A percentile compares a stretch with the other conserved stretches of the same genome.
Evolutionary conservation across 139 green algal genomes (phyloP).

Genomic region (Deuterostichococcus epilithicus): DNA sequence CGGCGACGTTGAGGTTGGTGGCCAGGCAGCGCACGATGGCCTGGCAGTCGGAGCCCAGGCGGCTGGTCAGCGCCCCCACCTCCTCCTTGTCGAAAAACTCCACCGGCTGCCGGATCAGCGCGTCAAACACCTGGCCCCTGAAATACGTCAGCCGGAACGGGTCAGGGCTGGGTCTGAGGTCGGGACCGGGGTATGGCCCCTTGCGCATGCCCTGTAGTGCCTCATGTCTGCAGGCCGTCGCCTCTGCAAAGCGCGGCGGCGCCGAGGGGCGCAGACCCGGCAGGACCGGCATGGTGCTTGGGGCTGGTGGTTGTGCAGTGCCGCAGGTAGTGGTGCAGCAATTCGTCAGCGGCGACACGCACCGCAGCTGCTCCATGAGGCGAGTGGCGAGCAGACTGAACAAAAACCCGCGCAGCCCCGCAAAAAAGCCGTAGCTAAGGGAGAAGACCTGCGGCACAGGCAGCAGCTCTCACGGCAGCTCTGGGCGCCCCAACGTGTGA

Average conservation of each 20-base stretch:
- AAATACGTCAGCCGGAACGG: background rate
- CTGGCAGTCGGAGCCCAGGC: slow-evolving; percentile 64
- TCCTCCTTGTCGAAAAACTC: slow-evolving; percentile 49
- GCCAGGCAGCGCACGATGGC: slow-evolving; percentile 63
- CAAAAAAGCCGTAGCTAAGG: slow-evolving; percentile 52
- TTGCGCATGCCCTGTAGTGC: too few relatives aligned
- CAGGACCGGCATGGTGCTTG: too few relatives aligned
- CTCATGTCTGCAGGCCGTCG: too few relatives aligned
- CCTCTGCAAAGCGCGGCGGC: too few relatives aligned
- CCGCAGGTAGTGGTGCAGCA: background rate
- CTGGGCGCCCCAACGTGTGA: too few relatives aligned
- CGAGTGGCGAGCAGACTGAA: slow-evolving; percentile 74
- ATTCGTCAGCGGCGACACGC: too few relatives aligned
- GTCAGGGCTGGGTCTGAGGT: too few relatives aligned
- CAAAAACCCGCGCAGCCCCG: slow-evolving; percentile 57
- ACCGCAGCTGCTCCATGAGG: slow-evolving; percentile 63
- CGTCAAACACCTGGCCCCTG: slow-evolving; percentile 54
- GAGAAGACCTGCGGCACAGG: slow-evolving; percentile 25
- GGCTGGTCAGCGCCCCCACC: slow-evolving; percentile 54
- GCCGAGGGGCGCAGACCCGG: too few relatives aligned
- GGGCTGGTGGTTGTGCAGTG: too few relatives aligned
- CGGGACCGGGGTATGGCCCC: too few relatives aligned
- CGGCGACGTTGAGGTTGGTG: slow-evolving; percentile 80
- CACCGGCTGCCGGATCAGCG: slow-evolving; percentile 37
- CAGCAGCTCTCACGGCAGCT: background rate